phyloP scores from a whole-genome alignment of 2,329 filamentous ascomycete genomes.

The Shiraia sp. region DNA sequence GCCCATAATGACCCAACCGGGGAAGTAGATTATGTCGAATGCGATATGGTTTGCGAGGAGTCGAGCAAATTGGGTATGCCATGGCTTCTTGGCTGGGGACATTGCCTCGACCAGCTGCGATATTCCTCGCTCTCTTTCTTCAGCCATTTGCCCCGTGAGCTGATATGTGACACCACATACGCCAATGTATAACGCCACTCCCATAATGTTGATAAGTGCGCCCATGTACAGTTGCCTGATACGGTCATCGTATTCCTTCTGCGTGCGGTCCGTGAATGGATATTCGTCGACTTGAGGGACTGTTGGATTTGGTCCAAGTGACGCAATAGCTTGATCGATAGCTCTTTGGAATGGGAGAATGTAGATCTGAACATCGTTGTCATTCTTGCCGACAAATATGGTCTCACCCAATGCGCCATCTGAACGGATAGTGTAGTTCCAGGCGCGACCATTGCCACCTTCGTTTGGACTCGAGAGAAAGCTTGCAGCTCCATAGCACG shows the following conservation, averaged over 20 bases:
- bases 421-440: slow-evolving; percentile 85
- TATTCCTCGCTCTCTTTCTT: slow-evolving; percentile 85
- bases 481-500: slow-evolving; percentile 73
- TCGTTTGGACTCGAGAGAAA: slow-evolving; percentile 77
- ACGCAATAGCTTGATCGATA: slow-evolving; percentile 73
- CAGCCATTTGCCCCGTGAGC: slow-evolving; percentile 80
- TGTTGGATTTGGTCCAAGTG: slow-evolving; percentile 51
- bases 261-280: slow-evolving; percentile 73
- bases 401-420: slow-evolving; percentile 71
- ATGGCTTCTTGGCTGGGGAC: slow-evolving; percentile 75
- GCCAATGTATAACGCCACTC: slow-evolving; percentile 76
- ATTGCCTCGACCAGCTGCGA: slow-evolving; percentile 88
- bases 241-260: slow-evolving; percentile 65
- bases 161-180: slow-evolving; percentile 86
- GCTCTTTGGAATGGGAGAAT: slow-evolving; percentile 77
- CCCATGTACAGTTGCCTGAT: slow-evolving; percentile 74
- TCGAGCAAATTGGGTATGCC: slow-evolving; percentile 78
- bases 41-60: slow-evolving; percentile 78
- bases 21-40: slow-evolving; percentile 77
- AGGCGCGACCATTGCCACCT: slow-evolving; percentile 62
- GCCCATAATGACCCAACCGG: slow-evolving; percentile 79
- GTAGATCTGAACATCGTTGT: slow-evolving; percentile 79
- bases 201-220: slow-evolving; percentile 75
- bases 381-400: slow-evolving; percentile 65
- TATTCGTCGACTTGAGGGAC: slow-evolving; percentile 62